A percentile compares a stretch with the other conserved stretches of the same genome.
Conservation (phyloP, 179 eudicot genomes). For the Beta corolliflora region DNA sequence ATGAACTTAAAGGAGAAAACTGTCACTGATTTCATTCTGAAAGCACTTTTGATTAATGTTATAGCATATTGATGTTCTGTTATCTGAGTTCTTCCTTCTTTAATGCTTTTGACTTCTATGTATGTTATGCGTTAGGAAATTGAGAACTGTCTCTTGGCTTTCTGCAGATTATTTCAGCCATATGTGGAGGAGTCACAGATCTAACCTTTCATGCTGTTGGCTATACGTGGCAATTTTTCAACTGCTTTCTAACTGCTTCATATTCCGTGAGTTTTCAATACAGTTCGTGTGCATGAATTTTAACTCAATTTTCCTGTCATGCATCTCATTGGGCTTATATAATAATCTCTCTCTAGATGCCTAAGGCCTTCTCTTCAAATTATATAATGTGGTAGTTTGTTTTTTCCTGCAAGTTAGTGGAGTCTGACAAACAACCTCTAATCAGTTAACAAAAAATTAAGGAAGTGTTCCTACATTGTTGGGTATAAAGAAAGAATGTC, state of each 20-base stretch:
- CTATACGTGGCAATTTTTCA: slow-evolving; percentile 87
- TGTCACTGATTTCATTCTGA: neutral
- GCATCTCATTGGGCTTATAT: neutral
- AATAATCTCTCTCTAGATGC: neutral
- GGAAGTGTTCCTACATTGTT: too few species aligned
- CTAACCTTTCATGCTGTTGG: slow-evolving; percentile 87
- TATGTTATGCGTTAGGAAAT: slow-evolving; percentile 5
- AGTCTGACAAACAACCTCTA: neutral
- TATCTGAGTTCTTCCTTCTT: neutral
- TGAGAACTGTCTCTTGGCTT: slow-evolving; percentile 19
- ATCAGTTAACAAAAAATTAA: too few species aligned
- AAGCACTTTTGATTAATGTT: neutral
- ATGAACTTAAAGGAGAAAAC: neutral
- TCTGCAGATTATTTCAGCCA: slow-evolving; percentile 91
- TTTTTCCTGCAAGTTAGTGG: neutral
- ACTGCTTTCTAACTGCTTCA: slow-evolving; percentile 96
- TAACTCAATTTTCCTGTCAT: neutral
- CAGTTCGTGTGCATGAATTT: neutral
- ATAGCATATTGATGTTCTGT: slow-evolving; percentile 2
- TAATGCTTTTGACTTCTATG: neutral
- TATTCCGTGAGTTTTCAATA: slow-evolving; percentile 79
- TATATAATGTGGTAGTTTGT: neutral
- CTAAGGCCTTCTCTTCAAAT: neutral
- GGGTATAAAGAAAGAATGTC: too few species aligned
- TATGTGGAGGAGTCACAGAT: slow-evolving; percentile 96